These are phyloP conservation scores for Quercus mongolica DNA, from an alignment of 306 rosid species.

Conservation along the genomic window DNA sequence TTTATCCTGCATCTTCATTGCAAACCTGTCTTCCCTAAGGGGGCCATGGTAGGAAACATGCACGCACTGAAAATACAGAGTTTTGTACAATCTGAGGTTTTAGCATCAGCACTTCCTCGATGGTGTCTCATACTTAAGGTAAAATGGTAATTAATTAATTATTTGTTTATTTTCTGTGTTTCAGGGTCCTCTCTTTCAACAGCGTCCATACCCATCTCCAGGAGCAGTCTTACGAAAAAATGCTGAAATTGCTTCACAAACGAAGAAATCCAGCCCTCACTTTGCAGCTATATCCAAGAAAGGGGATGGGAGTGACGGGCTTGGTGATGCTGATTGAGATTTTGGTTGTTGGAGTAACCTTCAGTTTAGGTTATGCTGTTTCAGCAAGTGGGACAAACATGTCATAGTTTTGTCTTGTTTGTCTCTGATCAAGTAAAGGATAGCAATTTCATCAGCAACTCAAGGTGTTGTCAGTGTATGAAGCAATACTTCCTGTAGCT, in stretches of 20 bases:
- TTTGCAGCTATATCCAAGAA: slow-evolving; percentile 76
- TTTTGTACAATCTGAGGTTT: not conserved
- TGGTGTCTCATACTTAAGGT: slow-evolving; percentile 11
- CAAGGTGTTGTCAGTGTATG: slow-evolving; percentile 9
- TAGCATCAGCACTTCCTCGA: not conserved
- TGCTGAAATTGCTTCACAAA: slow-evolving; percentile 84
- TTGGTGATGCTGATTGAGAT: slow-evolving; percentile 90
- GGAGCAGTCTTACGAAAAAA: slow-evolving; percentile 94
- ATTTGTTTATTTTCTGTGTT: slow-evolving; percentile 27
- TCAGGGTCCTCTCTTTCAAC: slow-evolving; percentile 99
- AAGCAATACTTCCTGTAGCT: not conserved
- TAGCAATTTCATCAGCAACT: slow-evolving; percentile 11
- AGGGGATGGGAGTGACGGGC: slow-evolving; percentile 99
- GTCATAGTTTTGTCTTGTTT: slow-evolving; percentile 8
- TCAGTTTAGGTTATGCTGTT: slow-evolving; percentile 13
- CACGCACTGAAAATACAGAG: not conserved
- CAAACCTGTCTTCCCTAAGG: not conserved
- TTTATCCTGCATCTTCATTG: not conserved
- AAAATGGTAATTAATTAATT: not conserved
- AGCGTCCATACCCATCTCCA: slow-evolving; percentile 98
- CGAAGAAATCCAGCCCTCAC: slow-evolving; percentile 62
- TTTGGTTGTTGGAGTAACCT: not conserved
- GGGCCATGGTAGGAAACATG: not conserved
- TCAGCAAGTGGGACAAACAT: slow-evolving; percentile 16
- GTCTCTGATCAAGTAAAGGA: slow-evolving; percentile 12